Conservation (phyloP, 2,329 filamentous ascomycete genomes). For the Byssoonygena ceratinophila region DNA sequence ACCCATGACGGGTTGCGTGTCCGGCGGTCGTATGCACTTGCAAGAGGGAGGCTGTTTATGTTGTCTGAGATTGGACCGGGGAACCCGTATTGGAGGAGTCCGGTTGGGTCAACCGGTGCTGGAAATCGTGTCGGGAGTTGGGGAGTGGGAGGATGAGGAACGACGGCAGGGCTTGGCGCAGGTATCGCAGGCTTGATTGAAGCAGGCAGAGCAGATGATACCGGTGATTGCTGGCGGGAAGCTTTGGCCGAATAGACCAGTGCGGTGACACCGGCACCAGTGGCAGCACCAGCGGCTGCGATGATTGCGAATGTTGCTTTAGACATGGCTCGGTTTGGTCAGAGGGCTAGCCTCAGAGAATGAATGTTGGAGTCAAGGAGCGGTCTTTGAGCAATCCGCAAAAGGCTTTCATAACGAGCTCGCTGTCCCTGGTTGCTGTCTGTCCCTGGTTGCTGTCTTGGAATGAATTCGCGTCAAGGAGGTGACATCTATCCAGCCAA, state of each 20-base stretch:
- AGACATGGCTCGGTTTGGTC: constrained; percentile 50
- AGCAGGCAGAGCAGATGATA: constrained; percentile 29
- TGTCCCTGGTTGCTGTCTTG: too few relatives aligned
- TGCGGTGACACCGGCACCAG: constrained; percentile 61
- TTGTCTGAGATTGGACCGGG: constrained; percentile 82
- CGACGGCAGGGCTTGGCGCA: constrained; percentile 20
- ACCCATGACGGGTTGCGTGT: constrained; percentile 91
- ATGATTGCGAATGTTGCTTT: constrained; percentile 67
- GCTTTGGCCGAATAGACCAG: constrained; percentile 55
- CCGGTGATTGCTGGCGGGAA: constrained; percentile 37
- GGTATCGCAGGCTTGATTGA: constrained; percentile 21
- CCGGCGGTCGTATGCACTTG: constrained; percentile 82
- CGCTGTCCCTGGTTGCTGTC: too few relatives aligned
- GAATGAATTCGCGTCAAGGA: neutral
- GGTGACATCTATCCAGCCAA: constrained; percentile 18
- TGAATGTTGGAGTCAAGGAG: neutral
- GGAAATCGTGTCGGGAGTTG: constrained; percentile 25
- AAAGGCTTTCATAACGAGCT: too few relatives aligned
- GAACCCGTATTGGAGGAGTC: constrained; percentile 78
- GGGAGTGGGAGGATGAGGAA: constrained; percentile 25
- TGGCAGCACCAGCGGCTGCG: constrained; percentile 63
- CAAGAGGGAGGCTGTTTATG: constrained; percentile 61
- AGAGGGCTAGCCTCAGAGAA: neutral
- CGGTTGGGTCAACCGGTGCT: constrained; percentile 58
- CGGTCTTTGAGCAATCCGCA: too few relatives aligned